Evolutionary conservation across 768 basidiomycete species (phyloP), one percentile per base, ranked within the genome.

Genomic region (Calvatia gigantea): DNA sequence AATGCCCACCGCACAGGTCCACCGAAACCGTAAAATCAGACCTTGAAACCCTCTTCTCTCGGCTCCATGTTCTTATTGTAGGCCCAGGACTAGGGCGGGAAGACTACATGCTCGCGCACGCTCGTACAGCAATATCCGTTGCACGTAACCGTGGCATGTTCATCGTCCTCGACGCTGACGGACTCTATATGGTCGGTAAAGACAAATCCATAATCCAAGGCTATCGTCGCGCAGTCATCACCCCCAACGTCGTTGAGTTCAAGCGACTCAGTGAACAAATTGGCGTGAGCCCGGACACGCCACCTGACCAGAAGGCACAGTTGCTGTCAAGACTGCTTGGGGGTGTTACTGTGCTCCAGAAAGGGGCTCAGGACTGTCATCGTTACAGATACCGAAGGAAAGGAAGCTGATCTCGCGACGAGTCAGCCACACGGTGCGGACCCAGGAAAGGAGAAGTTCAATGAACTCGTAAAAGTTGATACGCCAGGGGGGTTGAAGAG

Each of bases 1-100:
- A 49, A 19, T 23, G 46, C 29, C 12, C 7, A 29, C 19, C 29
- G 19, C 44, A 6, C 64, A 89, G 87, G 11, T 61, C 83, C 1
- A 61, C 72, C 0, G 75, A 78, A 15, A 64, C 69, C 47, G 77
- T 91, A 17, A 70, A 74, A 39, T 64, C 75, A 0, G 77, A 80
- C 49, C 73, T 94, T 28, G 70, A 84, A 23, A 84, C 82, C 0
- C 76, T 99, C 42, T 76, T 98, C 46, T 80, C 83, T 1, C 87
- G 97, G 6, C 80, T 99, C 6, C 97, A 99, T 70, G 92, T 89
- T 19, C 84, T 99, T 38, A 80, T 99, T 19, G 82, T 98, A 28
- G 97, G 97, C 0, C 97, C 97, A 0, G 97, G 97, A 4, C 81
- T 99, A 0, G 97, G 97, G 0, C 85, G 97, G 0, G 92, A 94